These are phyloP conservation scores for Paracorniculantispora psalliotae DNA, from an alignment of 2,329 filamentous ascomycete genomes.

Conservation along the genomic window DNA sequence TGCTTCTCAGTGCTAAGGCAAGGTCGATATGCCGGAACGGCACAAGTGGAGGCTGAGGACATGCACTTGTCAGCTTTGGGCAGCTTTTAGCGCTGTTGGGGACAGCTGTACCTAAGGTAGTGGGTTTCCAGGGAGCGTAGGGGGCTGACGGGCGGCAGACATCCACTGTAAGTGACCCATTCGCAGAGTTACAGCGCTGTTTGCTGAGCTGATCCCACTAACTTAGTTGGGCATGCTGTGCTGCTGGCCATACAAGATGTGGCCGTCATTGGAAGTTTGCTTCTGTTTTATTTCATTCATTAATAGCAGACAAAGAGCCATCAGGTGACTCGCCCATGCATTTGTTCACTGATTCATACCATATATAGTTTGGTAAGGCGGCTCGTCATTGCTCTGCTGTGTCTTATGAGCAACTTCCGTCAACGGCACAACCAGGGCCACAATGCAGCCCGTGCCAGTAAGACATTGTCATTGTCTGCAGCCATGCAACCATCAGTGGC, in stretches of 20 bases:
- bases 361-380: not conserved
- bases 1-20: too few relatives aligned
- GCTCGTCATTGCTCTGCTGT: not conserved
- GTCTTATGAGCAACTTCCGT: too few relatives aligned
- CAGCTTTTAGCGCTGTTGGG: not conserved
- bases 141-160: not conserved
- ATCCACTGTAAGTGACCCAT: not conserved
- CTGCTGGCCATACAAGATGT: not conserved
- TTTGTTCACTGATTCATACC: too few relatives aligned
- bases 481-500: too few relatives aligned
- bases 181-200: not conserved
- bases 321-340: conserved; percentile 1
- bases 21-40: not conserved
- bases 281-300: too few relatives aligned
- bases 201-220: conserved; percentile 1
- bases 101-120: too few relatives aligned
- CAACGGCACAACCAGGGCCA: not conserved
- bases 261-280: too few relatives aligned
- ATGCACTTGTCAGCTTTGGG: not conserved
- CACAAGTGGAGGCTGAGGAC: not conserved
- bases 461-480: not conserved
- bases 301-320: not conserved
- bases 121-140: not conserved
- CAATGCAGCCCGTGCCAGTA: not conserved
- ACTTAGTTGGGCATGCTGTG: conserved; percentile 6